Evolutionary conservation across 2,329 filamentous ascomycete species (phyloP), one percentile per base, ranked within the genome.

Genomic region (Colletotrichum sp.): DNA sequence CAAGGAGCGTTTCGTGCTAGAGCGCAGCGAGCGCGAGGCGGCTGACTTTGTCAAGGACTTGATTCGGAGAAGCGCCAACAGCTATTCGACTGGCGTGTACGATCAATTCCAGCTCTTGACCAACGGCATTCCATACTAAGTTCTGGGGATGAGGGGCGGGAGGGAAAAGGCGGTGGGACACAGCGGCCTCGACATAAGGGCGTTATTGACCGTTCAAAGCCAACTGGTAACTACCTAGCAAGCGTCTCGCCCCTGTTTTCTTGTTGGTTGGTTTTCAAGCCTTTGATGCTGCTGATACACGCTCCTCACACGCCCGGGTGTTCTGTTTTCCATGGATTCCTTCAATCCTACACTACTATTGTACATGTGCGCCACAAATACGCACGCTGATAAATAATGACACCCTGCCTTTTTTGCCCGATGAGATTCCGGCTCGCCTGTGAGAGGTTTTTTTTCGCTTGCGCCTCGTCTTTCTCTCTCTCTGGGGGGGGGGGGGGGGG

Each of bases 31-130:
- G 85, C 90, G 95, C 64, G 97, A 99, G 85, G 97, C 98, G 0
- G 97, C 96, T 1, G 96, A 98, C 77, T 98, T 97, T 81, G 98
- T 99, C 92, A 92, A 93, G 79, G 95, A 95, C 71, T 88, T 99
- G 81, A 94, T 98, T 82, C 94, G 93, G 88, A 98, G 94, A 90
- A 98, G 96, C 83, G 95, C 97, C 82, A 92, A 93, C 75, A 98
- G 95, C 86, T 95, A 97, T 83, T 96, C 94, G 72, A 99, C 97
- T 2, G 96, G 95, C 79, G 94, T 96, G 64, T 99, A 99, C 84
- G 98, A 99, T 87, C 95, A 98, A 85, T 99, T 98, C 89, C 97
- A 99, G 88, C 88, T 98, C 81, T 88, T 98, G 86, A 99, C 97
- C 36, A 99, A 99, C 83, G 97, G 96, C 8, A 99, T 99, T 84